Conservation (phyloP, 2,329 filamentous ascomycete species). For the Xylaria multiplex region DNA sequence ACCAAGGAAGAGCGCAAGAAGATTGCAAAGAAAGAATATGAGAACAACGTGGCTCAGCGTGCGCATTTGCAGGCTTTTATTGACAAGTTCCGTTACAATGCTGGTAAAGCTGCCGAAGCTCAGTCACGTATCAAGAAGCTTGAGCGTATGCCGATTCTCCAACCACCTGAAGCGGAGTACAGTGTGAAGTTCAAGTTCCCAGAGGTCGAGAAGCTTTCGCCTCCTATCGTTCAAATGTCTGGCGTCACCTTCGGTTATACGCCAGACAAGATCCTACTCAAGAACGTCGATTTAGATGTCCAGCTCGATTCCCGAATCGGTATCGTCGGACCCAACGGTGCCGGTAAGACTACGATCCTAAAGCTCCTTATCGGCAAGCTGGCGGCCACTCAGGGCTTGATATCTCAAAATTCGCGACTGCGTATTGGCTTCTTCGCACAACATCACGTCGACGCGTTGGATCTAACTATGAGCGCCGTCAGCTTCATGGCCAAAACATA, state of each 20-base stretch:
- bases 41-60: slow-evolving; percentile 95
- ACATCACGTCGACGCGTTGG: slow-evolving; percentile 96
- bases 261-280: slow-evolving; percentile 80
- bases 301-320: slow-evolving; percentile 98
- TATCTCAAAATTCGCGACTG: slow-evolving; percentile 87
- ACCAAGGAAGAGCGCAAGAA: slow-evolving; percentile 97
- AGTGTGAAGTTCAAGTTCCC: slow-evolving; percentile 97
- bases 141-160: slow-evolving; percentile 93
- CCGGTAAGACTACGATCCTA: slow-evolving; percentile 97
- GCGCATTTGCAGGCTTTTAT: slow-evolving; percentile 97
- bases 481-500: slow-evolving; percentile 96
- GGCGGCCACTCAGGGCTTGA: slow-evolving; percentile 78
- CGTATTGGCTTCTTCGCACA: slow-evolving; percentile 97
- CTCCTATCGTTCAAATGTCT: slow-evolving; percentile 97
- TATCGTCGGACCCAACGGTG: slow-evolving; percentile 99
- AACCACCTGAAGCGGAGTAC: slow-evolving; percentile 92
- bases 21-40: slow-evolving; percentile 95
- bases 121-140: slow-evolving; percentile 99
- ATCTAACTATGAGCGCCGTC: slow-evolving; percentile 88
- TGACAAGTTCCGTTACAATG: slow-evolving; percentile 99
- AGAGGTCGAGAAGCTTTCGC: slow-evolving; percentile 95
- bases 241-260: slow-evolving; percentile 91
- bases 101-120: slow-evolving; percentile 96
- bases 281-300: slow-evolving; percentile 91
- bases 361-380: slow-evolving; percentile 95